Percentiles rank a stretch among this genome's conserved stretches.
These are phyloP conservation scores for Phytophthora macrochlamydospora DNA, from an alignment of 352 stramenopile species.

Conservation along the genomic window DNA sequence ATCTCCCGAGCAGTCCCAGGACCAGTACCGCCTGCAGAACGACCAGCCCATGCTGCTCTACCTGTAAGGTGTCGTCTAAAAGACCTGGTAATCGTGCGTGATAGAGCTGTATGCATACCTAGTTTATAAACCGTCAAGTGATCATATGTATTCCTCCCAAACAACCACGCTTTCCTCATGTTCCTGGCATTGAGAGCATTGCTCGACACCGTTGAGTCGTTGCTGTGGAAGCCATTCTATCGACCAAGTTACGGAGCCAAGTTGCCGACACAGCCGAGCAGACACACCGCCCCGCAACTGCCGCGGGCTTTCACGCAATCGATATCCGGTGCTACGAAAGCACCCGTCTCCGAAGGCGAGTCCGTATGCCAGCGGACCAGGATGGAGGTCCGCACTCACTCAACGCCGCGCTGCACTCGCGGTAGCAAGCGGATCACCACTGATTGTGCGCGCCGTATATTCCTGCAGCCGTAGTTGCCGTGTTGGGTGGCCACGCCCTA, in stretches of 20 bases:
- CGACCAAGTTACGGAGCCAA: background rate
- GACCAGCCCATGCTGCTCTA: conserved; percentile 43
- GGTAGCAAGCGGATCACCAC: conserved; percentile 18
- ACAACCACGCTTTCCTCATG: conserved; percentile 7
- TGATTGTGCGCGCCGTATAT: conserved; percentile 33
- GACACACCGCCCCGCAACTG: conserved; percentile 9
- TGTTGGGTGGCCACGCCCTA: conserved; percentile 17
- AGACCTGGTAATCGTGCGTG: conserved; percentile 35
- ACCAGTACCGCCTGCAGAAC: conserved; percentile 32
- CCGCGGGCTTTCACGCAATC: conserved; percentile 25
- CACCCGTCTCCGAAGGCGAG: conserved; percentile 23
- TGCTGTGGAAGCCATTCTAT: background rate
- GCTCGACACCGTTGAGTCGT: background rate
- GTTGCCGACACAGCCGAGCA: conserved; percentile 2
- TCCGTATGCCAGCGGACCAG: conserved; percentile 20
- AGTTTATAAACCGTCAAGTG: conserved; percentile 45
- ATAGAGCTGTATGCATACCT: conserved; percentile 37
- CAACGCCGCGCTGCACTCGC: conserved; percentile 11
- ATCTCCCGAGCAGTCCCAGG: conserved; percentile 22
- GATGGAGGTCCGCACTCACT: conserved; percentile 6
- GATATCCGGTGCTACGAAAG: conserved; percentile 24
- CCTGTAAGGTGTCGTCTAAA: conserved; percentile 22
- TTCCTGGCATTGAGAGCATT: background rate
- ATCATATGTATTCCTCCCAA: conserved; percentile 38
- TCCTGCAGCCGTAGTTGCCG: background rate